A percentile compares a stretch with the other conserved stretches of the same genome.
Conservation (phyloP, 768 basidiomycete genomes). For the Auriscalpium microsporum region DNA sequence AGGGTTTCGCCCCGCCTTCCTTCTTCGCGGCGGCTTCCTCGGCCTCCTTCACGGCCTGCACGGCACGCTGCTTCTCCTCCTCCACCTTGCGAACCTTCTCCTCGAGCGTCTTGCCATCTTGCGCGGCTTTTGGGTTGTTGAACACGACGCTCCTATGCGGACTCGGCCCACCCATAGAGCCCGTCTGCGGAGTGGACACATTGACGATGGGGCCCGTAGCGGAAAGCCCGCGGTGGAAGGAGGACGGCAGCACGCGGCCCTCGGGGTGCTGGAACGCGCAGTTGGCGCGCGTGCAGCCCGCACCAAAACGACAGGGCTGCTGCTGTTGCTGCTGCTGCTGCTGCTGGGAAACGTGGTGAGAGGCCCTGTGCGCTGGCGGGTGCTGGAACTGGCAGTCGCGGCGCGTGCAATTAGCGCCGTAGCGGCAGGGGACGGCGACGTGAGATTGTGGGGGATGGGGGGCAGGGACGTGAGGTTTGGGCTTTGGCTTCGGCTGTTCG, state of each 20-base stretch:
- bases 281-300: constrained; percentile 67
- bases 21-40: constrained; percentile 52
- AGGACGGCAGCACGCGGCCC: constrained; percentile 67
- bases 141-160: constrained; percentile 67
- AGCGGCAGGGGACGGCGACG: constrained; percentile 56
- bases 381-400: constrained; percentile 57
- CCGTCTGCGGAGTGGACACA: constrained; percentile 54
- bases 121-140: constrained; percentile 34
- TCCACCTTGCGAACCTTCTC: constrained; percentile 57
- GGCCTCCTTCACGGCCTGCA: constrained; percentile 59
- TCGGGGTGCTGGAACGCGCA: constrained; percentile 82
- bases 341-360: neutral
- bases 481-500: constrained; percentile 6
- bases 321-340: constrained; percentile 5
- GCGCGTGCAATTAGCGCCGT: constrained; percentile 74
- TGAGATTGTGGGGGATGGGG: constrained; percentile 22
- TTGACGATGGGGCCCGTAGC: constrained; percentile 52
- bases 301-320: constrained; percentile 68
- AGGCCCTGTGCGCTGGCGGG: constrained; percentile 22
- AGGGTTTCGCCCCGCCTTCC: constrained; percentile 40
- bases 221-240: constrained; percentile 74
- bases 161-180: constrained; percentile 55
- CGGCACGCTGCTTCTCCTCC: constrained; percentile 51
- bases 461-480: neutral
- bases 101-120: constrained; percentile 26